Evolutionary conservation across 2,329 filamentous ascomycete genomes (phyloP).

Genomic region (Verticillium dahliae): DNA sequence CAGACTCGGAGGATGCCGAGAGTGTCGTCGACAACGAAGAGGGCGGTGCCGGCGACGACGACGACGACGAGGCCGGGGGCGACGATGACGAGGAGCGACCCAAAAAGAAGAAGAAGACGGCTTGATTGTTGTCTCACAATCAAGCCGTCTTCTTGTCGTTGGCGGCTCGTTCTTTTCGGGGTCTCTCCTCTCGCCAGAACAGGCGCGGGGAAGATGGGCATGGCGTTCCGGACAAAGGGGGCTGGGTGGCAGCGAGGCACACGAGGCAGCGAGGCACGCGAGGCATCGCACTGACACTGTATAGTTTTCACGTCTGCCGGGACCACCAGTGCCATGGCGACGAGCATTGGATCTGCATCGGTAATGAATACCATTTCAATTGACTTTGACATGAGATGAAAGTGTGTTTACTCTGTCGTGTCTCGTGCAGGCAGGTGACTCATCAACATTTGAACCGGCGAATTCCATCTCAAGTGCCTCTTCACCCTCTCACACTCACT

Average conservation of each 20-base stretch:
- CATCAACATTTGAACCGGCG: neutral
- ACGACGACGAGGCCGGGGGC: constrained; percentile 34
- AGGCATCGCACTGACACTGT: neutral
- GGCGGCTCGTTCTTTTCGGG: neutral
- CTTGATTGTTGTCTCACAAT: constrained; percentile 7
- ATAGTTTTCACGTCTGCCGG: neutral
- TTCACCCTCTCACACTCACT: neutral
- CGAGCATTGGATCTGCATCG: neutral
- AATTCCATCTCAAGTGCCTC: neutral
- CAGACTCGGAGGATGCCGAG: constrained; percentile 62
- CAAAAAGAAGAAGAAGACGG: constrained; percentile 44
- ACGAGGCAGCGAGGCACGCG: neutral
- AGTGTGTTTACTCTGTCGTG: neutral
- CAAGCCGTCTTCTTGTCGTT: neutral
- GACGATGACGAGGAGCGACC: constrained; percentile 35
- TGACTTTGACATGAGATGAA: neutral
- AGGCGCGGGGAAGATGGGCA: neutral
- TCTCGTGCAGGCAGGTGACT: neutral
- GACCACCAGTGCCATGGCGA: neutral
- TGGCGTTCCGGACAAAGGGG: neutral
- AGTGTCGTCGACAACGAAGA: constrained; percentile 50
- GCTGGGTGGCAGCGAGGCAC: neutral
- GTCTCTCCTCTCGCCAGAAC: neutral
- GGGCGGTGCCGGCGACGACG: constrained; percentile 34
- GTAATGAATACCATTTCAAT: neutral